Percentiles rank a stretch among this genome's conserved stretches.
phyloP scores from a whole-genome alignment of 108 stramenopile genomes.

The Discostella stelligeroides region DNA sequence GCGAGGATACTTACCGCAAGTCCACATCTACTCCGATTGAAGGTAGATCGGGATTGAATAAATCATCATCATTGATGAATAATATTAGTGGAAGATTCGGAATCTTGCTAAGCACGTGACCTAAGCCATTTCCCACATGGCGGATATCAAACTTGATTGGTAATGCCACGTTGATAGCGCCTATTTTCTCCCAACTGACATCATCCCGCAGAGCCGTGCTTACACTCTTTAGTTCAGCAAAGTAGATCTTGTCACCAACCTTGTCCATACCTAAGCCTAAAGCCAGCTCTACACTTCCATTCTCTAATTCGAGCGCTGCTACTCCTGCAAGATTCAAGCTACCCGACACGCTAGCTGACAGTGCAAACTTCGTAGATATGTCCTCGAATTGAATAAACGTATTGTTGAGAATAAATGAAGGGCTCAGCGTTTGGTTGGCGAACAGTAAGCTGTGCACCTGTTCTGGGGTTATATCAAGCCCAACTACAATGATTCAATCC shows the following conservation, averaged over 20 bases:
- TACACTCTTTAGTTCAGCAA: conserved; percentile 13
- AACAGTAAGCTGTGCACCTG: background rate
- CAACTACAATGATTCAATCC: too few relatives aligned
- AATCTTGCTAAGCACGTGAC: background rate
- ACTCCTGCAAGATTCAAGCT: conserved; percentile 19
- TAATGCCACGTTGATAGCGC: conserved; percentile 18
- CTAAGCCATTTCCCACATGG: conserved; percentile 6
- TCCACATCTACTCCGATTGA: conserved; percentile 17
- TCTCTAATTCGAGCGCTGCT: conserved; percentile 2
- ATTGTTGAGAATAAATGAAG: conserved; percentile 7
- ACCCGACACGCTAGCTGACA: conserved; percentile 14
- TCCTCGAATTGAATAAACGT: conserved; percentile 31
- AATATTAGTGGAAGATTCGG: conserved; percentile 9
- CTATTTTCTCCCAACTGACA: conserved; percentile 25
- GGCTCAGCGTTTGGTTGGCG: background rate
- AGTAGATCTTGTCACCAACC: conserved; percentile 16
- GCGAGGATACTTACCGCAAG: conserved; percentile 25
- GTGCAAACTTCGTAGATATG: conserved; percentile 23
- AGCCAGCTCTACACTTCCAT: conserved; percentile 23
- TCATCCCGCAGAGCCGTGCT: conserved; percentile 14
- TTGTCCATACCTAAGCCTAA: conserved; percentile 24
- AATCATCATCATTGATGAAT: conserved; percentile 17
- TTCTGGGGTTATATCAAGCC: conserved; percentile 6
- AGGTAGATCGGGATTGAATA: conserved; percentile 14
- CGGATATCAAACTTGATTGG: conserved; percentile 7